Base-by-base conservation (phyloP, 1,284 basidiomycete genomes). In the Ustilago cynodontis region DNA sequence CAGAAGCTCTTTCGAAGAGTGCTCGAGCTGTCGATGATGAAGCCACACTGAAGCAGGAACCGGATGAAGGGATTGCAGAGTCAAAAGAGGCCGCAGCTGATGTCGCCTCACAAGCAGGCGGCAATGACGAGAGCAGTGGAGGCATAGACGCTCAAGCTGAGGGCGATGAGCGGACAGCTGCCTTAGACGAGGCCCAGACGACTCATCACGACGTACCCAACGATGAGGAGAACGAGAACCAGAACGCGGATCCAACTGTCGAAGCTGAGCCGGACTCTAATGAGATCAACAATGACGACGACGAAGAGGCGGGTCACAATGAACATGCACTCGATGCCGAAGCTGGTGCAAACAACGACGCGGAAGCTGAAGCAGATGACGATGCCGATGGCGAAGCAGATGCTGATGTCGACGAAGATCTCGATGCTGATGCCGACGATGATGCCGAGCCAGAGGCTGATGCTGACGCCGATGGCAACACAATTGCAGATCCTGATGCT, bases 341-440 rank as follows among this genome's bases (percentile, higher is more conserved):
- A 43, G 41, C n/a, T 11, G 41, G 20, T 20, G 41, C 41, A 16
- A 74, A 71, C 11, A 70, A 41, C 56, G 61, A 66, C 8, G 64
- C 54, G 11, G 58, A 49, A 6, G 41, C 6, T 28, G 47, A 53
- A 14, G 65, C n/a, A 10, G 59, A 56, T 7, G 61, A n/a, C 9
- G 57, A 51, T 18, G 52, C 29, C 49, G 70, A 28, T 6, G 61
- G 57, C 5, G 14, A 20, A 14, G 59, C 11, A 13, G 64, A 59
- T 24, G 39, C 10, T 2, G 59, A 78, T 20, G 62, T 58, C 8
- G 60, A 5, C 31, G 31, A 5, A 33, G 75, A 62, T 14, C 50
- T 45, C 6, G 56, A 52, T 28, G 55, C 54, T 2, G 63, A 71
- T n/a, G 68, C 29, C 10, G 58, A 55, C 2, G 57, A n/a, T 2